A percentile compares a stretch with the other conserved stretches of the same genome.
phyloP scores from a whole-genome alignment of 2,329 filamentous ascomycete species.

The Lasiodiplodia hormozganensis region DNA sequence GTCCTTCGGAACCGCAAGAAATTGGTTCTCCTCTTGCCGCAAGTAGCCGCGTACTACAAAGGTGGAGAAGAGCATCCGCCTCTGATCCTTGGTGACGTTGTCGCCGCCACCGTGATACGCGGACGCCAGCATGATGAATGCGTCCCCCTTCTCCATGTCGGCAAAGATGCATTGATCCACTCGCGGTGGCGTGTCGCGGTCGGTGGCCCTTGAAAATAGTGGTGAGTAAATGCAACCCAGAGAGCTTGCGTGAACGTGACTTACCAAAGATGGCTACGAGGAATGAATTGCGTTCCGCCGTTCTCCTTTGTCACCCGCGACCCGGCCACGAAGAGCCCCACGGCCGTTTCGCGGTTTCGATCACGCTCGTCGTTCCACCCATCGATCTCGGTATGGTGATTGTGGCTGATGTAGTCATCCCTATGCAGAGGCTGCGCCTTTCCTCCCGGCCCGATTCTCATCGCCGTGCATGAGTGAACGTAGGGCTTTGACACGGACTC shows the following conservation, averaged over 20 bases:
- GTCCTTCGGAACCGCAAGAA: conserved; percentile 39
- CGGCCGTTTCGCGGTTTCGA: conserved; percentile 3
- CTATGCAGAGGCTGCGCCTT: conserved; percentile 22
- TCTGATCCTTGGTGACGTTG: conserved; percentile 27
- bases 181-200: neutral
- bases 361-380: conserved; percentile 10
- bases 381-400: neutral
- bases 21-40: conserved; percentile 48
- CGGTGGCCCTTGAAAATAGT: neutral
- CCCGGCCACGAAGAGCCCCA: conserved; percentile 24
- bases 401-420: conserved; percentile 27
- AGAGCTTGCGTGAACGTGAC: conserved; percentile 1
- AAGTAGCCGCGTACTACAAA: conserved; percentile 21
- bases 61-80: conserved; percentile 20
- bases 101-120: conserved; percentile 31
- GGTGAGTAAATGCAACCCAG: neutral
- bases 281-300: conserved; percentile 25
- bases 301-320: conserved; percentile 14
- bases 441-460: conserved; percentile 29
- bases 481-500: conserved; percentile 39
- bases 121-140: conserved; percentile 32
- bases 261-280: conserved; percentile 16
- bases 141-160: conserved; percentile 32
- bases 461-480: conserved; percentile 31
- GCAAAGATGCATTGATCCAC: conserved; percentile 25